Conservation (phyloP, 139 green algal species). For the Chlorella ohadii region DNA sequence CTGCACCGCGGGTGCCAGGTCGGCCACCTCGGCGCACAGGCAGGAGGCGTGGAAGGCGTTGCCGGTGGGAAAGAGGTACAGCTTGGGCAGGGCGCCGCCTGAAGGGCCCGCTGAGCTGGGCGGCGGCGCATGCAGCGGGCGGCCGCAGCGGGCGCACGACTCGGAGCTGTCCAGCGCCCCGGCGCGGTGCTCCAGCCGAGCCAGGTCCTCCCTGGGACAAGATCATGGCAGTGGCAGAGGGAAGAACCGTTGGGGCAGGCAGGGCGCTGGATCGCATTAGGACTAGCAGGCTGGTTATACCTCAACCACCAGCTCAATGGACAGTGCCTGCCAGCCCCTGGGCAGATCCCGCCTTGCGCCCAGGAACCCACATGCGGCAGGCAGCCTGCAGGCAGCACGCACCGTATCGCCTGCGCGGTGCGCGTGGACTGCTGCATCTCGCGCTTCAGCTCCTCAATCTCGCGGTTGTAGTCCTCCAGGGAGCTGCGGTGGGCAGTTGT, state of each 20-base stretch:
- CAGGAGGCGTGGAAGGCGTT: constrained; percentile 75
- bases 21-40: constrained; percentile 58
- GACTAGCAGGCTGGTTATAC: too few relatives aligned
- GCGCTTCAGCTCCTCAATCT: constrained; percentile 69
- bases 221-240: not conserved
- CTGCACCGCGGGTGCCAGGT: constrained; percentile 36
- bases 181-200: constrained; percentile 48
- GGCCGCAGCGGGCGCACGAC: constrained; percentile 68
- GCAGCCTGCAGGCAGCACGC: not conserved
- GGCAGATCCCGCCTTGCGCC: too few relatives aligned
- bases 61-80: constrained; percentile 85
- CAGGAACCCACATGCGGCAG: too few relatives aligned
- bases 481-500: too few relatives aligned
- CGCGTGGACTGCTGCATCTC: constrained; percentile 83
- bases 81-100: constrained; percentile 67
- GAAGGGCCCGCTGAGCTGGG: constrained; percentile 42
- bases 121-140: constrained; percentile 52
- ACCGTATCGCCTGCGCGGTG: constrained; percentile 79
- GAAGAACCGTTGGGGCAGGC: too few relatives aligned
- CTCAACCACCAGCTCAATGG: too few relatives aligned
- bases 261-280: too few relatives aligned
- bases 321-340: too few relatives aligned
- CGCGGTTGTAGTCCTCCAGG: constrained; percentile 88
- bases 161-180: constrained; percentile 63
- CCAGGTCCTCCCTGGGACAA: constrained; percentile 53